Conservation (phyloP, 2,329 filamentous ascomycete genomes). For the Talaromyces sp. region DNA sequence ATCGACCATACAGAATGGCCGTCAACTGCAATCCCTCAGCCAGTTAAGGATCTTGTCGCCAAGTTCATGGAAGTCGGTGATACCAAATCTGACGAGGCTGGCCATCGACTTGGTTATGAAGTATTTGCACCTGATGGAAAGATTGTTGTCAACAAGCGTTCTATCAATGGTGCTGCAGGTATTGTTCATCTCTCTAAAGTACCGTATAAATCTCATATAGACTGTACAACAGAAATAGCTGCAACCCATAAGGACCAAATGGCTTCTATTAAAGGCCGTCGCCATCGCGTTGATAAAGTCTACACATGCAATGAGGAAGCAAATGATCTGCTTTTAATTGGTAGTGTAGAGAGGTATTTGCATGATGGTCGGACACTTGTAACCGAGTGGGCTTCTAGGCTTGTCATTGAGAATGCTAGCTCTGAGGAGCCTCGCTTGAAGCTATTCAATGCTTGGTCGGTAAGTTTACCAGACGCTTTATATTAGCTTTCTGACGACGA, state of each 20-base stretch:
- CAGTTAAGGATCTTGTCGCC: not conserved
- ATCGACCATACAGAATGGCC: too few relatives aligned
- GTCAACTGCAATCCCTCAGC: too few relatives aligned
- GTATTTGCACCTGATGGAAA: slow-evolving; percentile 5
- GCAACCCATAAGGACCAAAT: not conserved
- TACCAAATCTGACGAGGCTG: not conserved
- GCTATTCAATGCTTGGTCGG: not conserved
- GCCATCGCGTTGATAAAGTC: not conserved
- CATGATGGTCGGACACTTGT: not conserved
- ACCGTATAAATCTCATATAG: not conserved
- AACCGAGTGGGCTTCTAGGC: not conserved
- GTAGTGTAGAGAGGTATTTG: not conserved
- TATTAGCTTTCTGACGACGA: too few relatives aligned
- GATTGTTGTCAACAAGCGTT: not conserved
- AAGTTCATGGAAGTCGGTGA: not conserved
- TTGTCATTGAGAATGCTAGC: not conserved
- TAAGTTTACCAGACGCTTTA: not conserved
- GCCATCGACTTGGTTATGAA: slow-evolving; percentile 11
- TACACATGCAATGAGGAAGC: not conserved
- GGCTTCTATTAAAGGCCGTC: not conserved
- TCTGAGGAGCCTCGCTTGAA: not conserved
- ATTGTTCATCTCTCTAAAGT: too few relatives aligned
- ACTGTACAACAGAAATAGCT: not conserved
- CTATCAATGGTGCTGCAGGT: not conserved
- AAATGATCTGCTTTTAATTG: not conserved